A percentile compares a stretch with the other conserved stretches of the same genome.
These are phyloP conservation scores for Coemansia sp. DNA, from an alignment of 192 early-diverging fungal genomes.

Conservation along the genomic window DNA sequence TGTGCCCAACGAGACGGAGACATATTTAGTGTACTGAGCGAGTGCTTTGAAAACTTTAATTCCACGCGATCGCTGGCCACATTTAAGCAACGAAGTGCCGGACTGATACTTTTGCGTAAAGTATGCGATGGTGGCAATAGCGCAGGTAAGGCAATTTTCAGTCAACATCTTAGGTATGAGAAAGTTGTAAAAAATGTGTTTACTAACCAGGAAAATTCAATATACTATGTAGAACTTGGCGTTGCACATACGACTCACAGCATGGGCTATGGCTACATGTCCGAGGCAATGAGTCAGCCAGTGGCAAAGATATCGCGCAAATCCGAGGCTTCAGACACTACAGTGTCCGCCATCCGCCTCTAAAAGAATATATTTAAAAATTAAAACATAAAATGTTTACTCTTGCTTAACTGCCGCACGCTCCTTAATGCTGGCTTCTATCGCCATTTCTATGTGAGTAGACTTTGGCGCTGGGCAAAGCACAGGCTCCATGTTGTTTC, in stretches of 20 bases:
- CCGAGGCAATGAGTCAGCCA: conserved; percentile 24
- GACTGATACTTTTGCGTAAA: conserved; percentile 33
- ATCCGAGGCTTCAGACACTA: not conserved
- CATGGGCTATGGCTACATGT: conserved; percentile 63
- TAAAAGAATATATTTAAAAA: not conserved
- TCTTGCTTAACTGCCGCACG: conserved; percentile 1
- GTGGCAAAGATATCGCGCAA: conserved; percentile 38
- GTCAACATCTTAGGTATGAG: not conserved
- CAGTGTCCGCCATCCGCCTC: conserved; percentile 22
- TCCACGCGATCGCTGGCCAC: not conserved
- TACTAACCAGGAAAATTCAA: conserved; percentile 10
- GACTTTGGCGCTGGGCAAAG: conserved; percentile 22
- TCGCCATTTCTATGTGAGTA: not conserved
- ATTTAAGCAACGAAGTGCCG: conserved; percentile 21
- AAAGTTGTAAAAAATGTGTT: not conserved
- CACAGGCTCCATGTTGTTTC: conserved; percentile 6
- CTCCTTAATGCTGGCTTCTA: not conserved
- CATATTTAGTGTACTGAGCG: conserved; percentile 22
- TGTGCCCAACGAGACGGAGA: conserved; percentile 49
- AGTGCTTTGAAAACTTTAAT: conserved; percentile 24
- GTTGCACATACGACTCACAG: conserved; percentile 73
- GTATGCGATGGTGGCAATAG: conserved; percentile 6
- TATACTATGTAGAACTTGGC: conserved; percentile 60
- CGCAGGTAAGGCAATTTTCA: conserved; percentile 14
- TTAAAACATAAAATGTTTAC: not conserved